phyloP scores from a whole-genome alignment of 768 basidiomycete genomes.

The Solioccasus polychromus region DNA sequence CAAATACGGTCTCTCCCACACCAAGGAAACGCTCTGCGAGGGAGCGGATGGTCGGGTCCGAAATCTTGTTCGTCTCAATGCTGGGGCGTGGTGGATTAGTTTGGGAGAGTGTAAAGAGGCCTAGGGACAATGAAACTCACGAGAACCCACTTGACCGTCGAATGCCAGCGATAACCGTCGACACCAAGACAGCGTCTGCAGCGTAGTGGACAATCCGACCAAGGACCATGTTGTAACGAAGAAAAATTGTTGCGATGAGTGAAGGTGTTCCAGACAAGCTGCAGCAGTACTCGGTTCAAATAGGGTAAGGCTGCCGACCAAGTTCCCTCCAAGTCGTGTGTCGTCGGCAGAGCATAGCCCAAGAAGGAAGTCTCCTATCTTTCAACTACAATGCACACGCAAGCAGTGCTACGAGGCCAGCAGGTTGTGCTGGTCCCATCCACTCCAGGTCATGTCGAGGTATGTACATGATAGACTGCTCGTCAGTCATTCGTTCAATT shows the following conservation, averaged over 20 bases:
- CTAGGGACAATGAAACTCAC: conserved; percentile 51
- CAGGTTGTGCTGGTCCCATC: conserved; percentile 83
- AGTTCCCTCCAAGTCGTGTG: not conserved
- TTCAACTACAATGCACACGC: conserved; percentile 16
- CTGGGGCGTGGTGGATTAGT: conserved; percentile 36
- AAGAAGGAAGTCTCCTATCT: conserved; percentile 22
- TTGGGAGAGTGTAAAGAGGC: not conserved
- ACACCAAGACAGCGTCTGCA: conserved; percentile 79
- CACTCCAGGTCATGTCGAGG: conserved; percentile 49
- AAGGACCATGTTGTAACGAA: conserved; percentile 42
- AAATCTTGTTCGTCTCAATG: conserved; percentile 61
- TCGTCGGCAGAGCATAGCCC: conserved; percentile 1
- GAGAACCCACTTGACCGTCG: conserved; percentile 85
- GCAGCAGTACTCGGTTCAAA: not conserved
- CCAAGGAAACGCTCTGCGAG: conserved; percentile 80
- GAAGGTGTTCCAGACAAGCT: conserved; percentile 1
- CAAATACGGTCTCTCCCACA: conserved; percentile 87
- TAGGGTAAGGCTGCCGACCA: not conserved
- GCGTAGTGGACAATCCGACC: conserved; percentile 82
- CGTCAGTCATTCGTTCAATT: not conserved
- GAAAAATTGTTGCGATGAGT: not conserved
- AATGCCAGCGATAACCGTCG: conserved; percentile 89
- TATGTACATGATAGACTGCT: not conserved
- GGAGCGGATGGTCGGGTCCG: conserved; percentile 74
- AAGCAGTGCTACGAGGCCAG: conserved; percentile 55